Conservation (phyloP, 805 yeast species). For the Saturnispora ahearnii region DNA sequence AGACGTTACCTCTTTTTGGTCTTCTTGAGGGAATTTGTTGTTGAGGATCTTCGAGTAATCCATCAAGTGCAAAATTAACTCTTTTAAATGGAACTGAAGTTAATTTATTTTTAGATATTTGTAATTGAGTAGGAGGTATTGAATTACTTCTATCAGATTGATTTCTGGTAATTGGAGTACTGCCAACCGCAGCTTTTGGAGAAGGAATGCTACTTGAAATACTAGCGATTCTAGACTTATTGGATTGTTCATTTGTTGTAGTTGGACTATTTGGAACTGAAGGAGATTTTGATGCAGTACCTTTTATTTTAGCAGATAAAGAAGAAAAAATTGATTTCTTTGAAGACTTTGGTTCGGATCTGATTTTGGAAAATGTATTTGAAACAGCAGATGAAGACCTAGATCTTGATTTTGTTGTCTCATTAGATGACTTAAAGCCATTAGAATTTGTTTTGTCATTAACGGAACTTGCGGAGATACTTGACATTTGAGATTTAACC, state of each 20-base stretch:
- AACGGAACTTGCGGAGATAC: neutral
- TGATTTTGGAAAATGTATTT: constrained; percentile 3
- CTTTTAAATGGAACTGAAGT: constrained; percentile 33
- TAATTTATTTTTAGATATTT: constrained; percentile 3
- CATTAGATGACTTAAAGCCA: neutral
- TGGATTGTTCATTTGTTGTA: neutral
- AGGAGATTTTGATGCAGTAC: constrained; percentile 10
- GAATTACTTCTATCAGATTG: neutral
- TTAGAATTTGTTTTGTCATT: neutral
- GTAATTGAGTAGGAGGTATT: neutral
- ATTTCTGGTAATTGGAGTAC: neutral
- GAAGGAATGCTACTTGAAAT: neutral
- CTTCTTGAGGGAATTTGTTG: constrained; percentile 53
- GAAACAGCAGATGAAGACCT: constrained; percentile 9
- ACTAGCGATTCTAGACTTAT: neutral
- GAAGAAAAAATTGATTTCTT: constrained; percentile 27
- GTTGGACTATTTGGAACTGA: neutral
- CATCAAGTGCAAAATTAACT: constrained; percentile 44
- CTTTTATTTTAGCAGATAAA: constrained; percentile 28
- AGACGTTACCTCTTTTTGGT: constrained; percentile 45
- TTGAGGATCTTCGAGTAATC: constrained; percentile 44
- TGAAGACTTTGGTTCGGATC: constrained; percentile 9
- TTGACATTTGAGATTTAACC: constrained; percentile 5
- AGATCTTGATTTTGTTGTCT: constrained; percentile 5
- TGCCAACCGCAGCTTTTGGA: neutral